A percentile compares a stretch with the other conserved stretches of the same genome.
phyloP scores from a whole-genome alignment of 2,329 filamentous ascomycete species.

The Apiospora marii region DNA sequence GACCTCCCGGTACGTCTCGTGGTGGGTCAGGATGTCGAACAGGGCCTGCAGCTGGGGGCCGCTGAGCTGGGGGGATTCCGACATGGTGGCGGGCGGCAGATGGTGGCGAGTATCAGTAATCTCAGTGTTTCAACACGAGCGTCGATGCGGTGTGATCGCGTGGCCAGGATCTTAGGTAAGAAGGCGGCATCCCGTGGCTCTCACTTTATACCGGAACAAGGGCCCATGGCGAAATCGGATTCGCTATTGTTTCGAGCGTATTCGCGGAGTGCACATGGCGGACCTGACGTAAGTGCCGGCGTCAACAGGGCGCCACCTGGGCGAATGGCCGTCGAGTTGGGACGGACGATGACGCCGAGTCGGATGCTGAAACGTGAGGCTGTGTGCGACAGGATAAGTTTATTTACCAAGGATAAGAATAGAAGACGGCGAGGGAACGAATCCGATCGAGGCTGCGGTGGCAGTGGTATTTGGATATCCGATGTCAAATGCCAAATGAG shows the following conservation, averaged over 20 bases:
- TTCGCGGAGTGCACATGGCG: background rate
- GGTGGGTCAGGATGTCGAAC: slow-evolving; percentile 66
- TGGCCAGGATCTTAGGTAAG: background rate
- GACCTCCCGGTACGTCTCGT: slow-evolving; percentile 72
- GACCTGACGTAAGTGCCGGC: background rate
- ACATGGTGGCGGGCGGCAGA: background rate
- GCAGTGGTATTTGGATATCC: background rate
- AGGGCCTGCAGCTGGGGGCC: slow-evolving; percentile 58
- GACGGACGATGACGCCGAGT: background rate
- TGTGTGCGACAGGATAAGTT: background rate
- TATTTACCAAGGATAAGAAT: background rate
- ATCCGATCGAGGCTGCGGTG: background rate
- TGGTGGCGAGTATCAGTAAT: background rate
- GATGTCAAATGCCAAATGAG: background rate
- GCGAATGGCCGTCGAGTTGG: background rate
- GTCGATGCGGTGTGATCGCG: background rate
- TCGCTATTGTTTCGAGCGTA: background rate
- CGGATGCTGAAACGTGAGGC: background rate
- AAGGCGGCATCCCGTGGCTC: too few relatives aligned
- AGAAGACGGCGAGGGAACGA: background rate
- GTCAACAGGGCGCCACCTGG: background rate
- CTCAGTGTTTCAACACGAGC: background rate
- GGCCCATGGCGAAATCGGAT: background rate
- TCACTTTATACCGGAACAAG: background rate
- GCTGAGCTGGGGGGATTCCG: slow-evolving; percentile 33